phyloP scores from a whole-genome alignment of 2,329 filamentous ascomycete genomes.

The Penicillium sp. region DNA sequence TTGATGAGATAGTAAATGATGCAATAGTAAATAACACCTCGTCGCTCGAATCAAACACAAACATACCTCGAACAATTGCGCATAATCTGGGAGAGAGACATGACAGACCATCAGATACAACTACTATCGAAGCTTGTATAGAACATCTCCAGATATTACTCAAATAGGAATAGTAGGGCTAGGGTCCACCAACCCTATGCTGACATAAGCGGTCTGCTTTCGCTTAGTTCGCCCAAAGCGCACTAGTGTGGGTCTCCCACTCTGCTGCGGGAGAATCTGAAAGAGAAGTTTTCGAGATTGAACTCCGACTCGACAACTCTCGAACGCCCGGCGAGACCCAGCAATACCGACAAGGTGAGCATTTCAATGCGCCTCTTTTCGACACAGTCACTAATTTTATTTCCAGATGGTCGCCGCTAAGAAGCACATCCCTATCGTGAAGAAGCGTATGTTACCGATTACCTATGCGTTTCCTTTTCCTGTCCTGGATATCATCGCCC shows the following conservation, averaged over 20 bases:
- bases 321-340: slow-evolving; percentile 43
- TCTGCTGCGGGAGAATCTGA: slow-evolving; percentile 34
- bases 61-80: not conserved
- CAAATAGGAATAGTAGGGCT: slow-evolving; percentile 23
- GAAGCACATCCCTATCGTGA: slow-evolving; percentile 99
- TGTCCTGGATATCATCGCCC: slow-evolving; percentile 23
- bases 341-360: slow-evolving; percentile 46
- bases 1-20: too few relatives aligned
- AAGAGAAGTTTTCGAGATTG: slow-evolving; percentile 41
- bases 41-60: too few relatives aligned
- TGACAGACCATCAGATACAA: not conserved
- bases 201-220: slow-evolving; percentile 21
- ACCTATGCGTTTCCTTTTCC: slow-evolving; percentile 10
- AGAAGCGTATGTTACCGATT: slow-evolving; percentile 86
- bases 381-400: slow-evolving; percentile 8
- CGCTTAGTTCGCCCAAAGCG: slow-evolving; percentile 29
- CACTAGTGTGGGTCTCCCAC: slow-evolving; percentile 36
- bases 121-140: slow-evolving; percentile 3
- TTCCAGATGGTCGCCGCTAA: slow-evolving; percentile 90
- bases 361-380: slow-evolving; percentile 7
- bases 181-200: slow-evolving; percentile 18
- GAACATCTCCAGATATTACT: slow-evolving; percentile 4
- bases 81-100: not conserved
- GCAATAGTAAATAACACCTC: too few relatives aligned
- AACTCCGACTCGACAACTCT: slow-evolving; percentile 42